Evolutionary conservation across 2,329 filamentous ascomycete genomes (phyloP), one percentile per base, ranked within the genome.

Genomic region (Metarhizium guizhouense): DNA sequence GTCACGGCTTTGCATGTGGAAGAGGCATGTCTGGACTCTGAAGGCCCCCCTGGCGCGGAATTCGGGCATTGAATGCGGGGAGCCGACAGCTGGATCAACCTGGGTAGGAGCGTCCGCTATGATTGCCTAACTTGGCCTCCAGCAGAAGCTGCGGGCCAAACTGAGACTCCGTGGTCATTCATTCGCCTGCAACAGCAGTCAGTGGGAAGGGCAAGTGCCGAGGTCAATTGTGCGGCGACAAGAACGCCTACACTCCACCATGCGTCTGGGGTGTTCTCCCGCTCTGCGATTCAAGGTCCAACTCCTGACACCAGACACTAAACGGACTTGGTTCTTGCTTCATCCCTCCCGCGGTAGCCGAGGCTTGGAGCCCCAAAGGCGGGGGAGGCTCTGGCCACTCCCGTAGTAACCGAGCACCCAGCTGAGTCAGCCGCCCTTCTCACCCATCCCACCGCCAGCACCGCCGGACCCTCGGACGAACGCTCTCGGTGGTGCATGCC

Each of bases 401-500:
- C 25, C 25, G 25, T 25, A 25, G 25, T 25, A 25, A 25, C 43
- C 43, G 42, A 45, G 42, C 42, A 45, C 6, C 42, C 6, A 45
- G 25, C 25, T 25, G 25, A 25, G 25, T 25, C 25, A 25, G 25
- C 25, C 4, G 25, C 25, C 25, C 25, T 25, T 25, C 25, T 25
- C 25, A 25, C 25, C 25, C 25, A 25, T 25, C 25, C 25, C 25
- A 25, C 25, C 25, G 4, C 25, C 25, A 25, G 3, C 25, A 25
- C 25, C 25, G 42, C 16, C 42, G 42, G 42, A 45, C 42, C 42
- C 42, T 45, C 42, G 42, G 42, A 45, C 42, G 25, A 45, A 45
- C 42, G 38, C 38, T 11, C 38, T 7, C 32, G 32, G 25, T 25
- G 25, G 34, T 36, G 8, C 34, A 20, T 63, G 72, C 54, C 70